Evolutionary conservation across 192 early-diverging fungal genomes (phyloP).

Genomic region (Spizellomyces punctatus): DNA sequence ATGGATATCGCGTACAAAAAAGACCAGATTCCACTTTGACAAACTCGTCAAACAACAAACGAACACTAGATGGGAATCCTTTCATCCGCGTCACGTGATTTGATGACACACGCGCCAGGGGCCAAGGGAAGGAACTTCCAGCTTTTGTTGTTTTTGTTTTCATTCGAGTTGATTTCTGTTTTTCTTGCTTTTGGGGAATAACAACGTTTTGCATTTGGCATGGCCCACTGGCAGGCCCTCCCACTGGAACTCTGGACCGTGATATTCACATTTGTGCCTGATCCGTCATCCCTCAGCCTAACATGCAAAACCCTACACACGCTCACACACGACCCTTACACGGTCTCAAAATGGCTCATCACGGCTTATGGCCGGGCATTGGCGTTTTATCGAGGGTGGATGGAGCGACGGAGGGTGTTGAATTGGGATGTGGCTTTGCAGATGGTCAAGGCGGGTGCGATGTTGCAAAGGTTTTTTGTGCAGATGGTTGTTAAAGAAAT

Average conservation of each 20-base stretch:
- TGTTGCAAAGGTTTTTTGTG: conserved; percentile 17
- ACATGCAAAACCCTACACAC: neutral
- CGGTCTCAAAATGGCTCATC: conserved; percentile 14
- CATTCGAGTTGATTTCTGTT: too few relatives aligned
- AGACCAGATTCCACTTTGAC: too few relatives aligned
- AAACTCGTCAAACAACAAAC: neutral
- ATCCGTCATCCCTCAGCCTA: neutral
- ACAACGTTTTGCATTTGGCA: too few relatives aligned
- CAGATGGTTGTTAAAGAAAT: conserved; percentile 13
- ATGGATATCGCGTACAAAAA: too few relatives aligned
- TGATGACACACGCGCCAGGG: too few relatives aligned
- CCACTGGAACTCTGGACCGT: conserved; percentile 37
- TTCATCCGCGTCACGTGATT: too few relatives aligned
- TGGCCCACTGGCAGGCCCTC: conserved; percentile 8
- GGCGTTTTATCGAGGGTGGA: conserved; percentile 5
- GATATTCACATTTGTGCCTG: neutral
- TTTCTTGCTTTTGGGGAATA: too few relatives aligned
- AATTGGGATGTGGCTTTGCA: conserved; percentile 1
- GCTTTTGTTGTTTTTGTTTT: too few relatives aligned
- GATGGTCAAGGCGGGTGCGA: conserved; percentile 1
- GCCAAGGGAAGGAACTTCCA: too few relatives aligned
- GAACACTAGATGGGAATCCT: neutral
- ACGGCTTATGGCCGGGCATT: neutral
- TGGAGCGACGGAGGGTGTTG: conserved; percentile 1
- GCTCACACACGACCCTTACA: neutral